Evolutionary conservation across 148 eudicot genomes (phyloP), one percentile per base, ranked within the genome.

Genomic region (Fagopyrum tataricum): DNA sequence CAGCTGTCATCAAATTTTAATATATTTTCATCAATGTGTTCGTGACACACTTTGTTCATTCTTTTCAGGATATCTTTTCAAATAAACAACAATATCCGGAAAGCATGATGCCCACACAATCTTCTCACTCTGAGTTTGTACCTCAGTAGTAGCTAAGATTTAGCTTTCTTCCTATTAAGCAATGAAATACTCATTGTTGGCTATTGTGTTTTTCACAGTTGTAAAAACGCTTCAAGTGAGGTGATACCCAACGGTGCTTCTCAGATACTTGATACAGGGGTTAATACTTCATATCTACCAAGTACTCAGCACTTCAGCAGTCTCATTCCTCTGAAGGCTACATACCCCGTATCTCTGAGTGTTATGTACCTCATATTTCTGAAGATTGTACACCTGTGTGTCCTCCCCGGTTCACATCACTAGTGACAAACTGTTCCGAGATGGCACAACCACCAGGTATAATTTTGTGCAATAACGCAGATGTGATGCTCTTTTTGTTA

Each of bases 111-210:
- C 84, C 76, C 49, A 39, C 80, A 59, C 40, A 13, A 61, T 90
- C 93, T 26, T 87, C 84, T 72, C 82, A 85, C 44, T 85, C 91
- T 21, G 93, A 84, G 77, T 72, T 77, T 73, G 67, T 82, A 73
- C 85, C 84, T 76, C 37, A 79, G 26, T n/a, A n/a, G n/a, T 67
- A 82, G 44, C 81, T 5, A 13, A 13, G 43, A 64, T 64, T 12
- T 31, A 64, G 31, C 44, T 64, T 37, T n/a, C 43, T 18, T 64
- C 15, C 40, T 64, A 26, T 31, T 8, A 37, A 64, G 43, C 42
- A 14, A 13, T 37, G 39, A 59, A 59, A 59, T 24, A 24, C 13
- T 55, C 24, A 55, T 18, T n/a, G n/a, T n/a, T 37, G 31, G 18
- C 43, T 64, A 37, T 31, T 31, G 44, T 64, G 4, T 62, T 7